A percentile compares a stretch with the other conserved stretches of the same genome.
phyloP scores from a whole-genome alignment of 1,139 yeast genomes.

The Pichia sp. region DNA sequence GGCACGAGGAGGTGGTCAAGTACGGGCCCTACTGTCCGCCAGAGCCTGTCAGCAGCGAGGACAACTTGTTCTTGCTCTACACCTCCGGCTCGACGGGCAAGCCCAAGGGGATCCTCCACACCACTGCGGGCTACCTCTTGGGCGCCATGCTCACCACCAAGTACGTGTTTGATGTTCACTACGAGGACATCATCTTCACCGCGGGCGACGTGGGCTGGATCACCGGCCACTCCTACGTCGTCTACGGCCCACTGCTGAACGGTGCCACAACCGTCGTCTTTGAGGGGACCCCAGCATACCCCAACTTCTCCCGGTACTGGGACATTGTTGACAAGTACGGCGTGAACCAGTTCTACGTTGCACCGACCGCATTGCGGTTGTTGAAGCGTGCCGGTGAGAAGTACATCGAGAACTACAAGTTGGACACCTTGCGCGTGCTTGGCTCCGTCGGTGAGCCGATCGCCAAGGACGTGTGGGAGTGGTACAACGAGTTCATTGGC shows the following conservation, averaged over 20 bases:
- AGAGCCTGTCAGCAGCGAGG: conserved; percentile 56
- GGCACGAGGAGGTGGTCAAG: conserved; percentile 71
- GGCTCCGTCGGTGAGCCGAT: conserved; percentile 94
- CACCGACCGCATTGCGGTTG: conserved; percentile 83
- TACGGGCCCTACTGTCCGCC: conserved; percentile 62
- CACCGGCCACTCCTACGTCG: conserved; percentile 80
- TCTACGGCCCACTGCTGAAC: conserved; percentile 71
- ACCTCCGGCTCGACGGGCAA: conserved; percentile 70
- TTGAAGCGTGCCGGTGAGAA: conserved; percentile 78
- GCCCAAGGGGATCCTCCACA: conserved; percentile 68
- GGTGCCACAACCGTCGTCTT: conserved; percentile 82
- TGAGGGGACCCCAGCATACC: conserved; percentile 86
- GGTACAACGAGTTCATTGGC: conserved; percentile 82
- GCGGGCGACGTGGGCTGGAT: conserved; percentile 92
- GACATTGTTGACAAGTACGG: conserved; percentile 73
- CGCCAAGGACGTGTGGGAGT: conserved; percentile 90
- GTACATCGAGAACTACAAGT: conserved; percentile 58
- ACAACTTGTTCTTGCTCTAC: conserved; percentile 59
- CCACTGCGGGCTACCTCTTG: conserved; percentile 74
- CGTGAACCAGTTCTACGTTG: conserved; percentile 81
- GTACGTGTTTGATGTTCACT: conserved; percentile 73
- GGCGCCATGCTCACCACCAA: conserved; percentile 68
- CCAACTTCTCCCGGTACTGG: conserved; percentile 77
- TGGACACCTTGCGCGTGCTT: conserved; percentile 62
- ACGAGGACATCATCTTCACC: conserved; percentile 67